Evolutionary conservation across 768 basidiomycete species (phyloP), one percentile per base, ranked within the genome.

Genomic region (Termitomyces sp.): DNA sequence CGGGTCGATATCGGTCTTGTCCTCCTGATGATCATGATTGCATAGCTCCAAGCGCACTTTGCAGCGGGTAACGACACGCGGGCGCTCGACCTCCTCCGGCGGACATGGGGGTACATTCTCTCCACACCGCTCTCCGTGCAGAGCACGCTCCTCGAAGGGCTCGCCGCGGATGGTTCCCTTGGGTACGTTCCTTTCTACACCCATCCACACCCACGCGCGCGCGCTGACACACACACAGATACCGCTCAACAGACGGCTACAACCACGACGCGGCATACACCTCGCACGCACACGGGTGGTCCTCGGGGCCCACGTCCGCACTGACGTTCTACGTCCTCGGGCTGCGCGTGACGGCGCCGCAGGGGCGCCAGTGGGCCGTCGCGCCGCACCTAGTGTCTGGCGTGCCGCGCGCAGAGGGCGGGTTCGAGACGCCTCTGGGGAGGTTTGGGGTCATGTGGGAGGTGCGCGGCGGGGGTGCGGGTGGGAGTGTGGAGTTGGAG

Each of bases 41-140:
- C 8, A 2, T 52, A 84, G 83, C 69, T 84, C 0, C 81, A 82
- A 72, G 82, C 82, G 2, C 83, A 85, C 58, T 85, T 84, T 56
- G 76, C 72, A 13, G 72, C 79, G 2, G 81, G 78, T 0, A 78
- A 84, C 56, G 79, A 80, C 38, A 73, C 65, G 0, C 70, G 76
- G 2, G 83, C 83, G 0, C 71, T 85, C 65, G 81, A 83, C 55
- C 71, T 85, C 2, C 69, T 84, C 13, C 71, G 74, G 11, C 67
- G 80, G 16, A 79, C 79, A 35, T 85, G 83, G 83, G 83, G 83
- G 2, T 85, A 82, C 68, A 83, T 84, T 69, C 69, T 85, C 3
- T 77, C 76, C 65, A 84, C 81, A 13, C 74, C 79, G 51, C 68
- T 81, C 36, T 80, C 78, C 6, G 82, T 84, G 0, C 77, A 83